phyloP scores from a whole-genome alignment of 352 stramenopile species.

The Pythium phragmitis region DNA sequence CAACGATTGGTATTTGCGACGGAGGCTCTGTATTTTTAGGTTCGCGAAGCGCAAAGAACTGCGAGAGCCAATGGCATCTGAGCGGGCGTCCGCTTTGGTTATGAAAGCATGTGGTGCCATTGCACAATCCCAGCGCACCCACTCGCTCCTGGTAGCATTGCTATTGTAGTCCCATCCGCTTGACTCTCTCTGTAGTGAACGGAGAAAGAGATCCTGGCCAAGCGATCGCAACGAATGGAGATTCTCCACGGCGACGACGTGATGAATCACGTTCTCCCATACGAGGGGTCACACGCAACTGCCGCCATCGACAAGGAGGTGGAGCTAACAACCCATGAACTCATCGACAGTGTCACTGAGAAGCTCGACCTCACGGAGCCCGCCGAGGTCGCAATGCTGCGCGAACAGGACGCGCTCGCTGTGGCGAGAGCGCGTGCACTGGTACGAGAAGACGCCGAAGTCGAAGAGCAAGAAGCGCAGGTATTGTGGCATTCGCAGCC shows the following conservation, averaged over 20 bases:
- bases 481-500: neutral
- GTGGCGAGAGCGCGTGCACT: constrained; percentile 19
- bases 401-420: constrained; percentile 25
- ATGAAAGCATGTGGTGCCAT: too few relatives aligned
- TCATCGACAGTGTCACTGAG: constrained; percentile 2
- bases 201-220: too few relatives aligned
- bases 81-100: too few relatives aligned
- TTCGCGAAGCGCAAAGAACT: too few relatives aligned
- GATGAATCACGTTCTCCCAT: constrained; percentile 12
- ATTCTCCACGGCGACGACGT: neutral
- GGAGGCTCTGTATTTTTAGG: too few relatives aligned
- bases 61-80: too few relatives aligned
- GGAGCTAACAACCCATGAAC: neutral
- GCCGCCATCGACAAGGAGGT: neutral
- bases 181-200: too few relatives aligned
- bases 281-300: constrained; percentile 1
- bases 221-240: constrained; percentile 1
- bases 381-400: constrained; percentile 22
- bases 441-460: constrained; percentile 12
- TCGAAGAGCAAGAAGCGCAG: constrained; percentile 9
- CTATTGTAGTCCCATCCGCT: too few relatives aligned
- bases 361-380: constrained; percentile 24
- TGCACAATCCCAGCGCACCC: too few relatives aligned
- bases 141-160: too few relatives aligned
- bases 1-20: too few relatives aligned